Percentiles rank a stretch among this genome's conserved stretches.
Conservation (phyloP, 1,284 basidiomycete species). For the Cystobasidium slooffiae region DNA sequence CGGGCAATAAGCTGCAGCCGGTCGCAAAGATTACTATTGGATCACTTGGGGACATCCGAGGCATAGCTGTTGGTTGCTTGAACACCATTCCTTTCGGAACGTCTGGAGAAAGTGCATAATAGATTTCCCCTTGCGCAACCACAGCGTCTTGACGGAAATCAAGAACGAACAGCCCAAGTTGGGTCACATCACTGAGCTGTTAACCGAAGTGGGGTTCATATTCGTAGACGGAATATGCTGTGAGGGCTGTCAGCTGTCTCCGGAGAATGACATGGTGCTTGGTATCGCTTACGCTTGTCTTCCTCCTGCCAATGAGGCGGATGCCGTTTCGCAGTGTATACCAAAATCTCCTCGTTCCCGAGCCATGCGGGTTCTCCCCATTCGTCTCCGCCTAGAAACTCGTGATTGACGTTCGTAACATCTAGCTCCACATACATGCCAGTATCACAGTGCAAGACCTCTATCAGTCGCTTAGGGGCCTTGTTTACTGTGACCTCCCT, state of each 20-base stretch:
- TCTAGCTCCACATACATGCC: conserved; percentile 60
- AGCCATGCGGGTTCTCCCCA: conserved; percentile 45
- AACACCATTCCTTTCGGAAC: too few species aligned
- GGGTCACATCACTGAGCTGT: conserved; percentile 45
- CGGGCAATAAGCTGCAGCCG: conserved; percentile 13
- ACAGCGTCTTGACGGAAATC: conserved; percentile 20
- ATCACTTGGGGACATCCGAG: neutral
- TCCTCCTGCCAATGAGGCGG: conserved; percentile 21
- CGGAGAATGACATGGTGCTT: neutral
- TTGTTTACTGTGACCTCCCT: conserved; percentile 44
- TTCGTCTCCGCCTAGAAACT: conserved; percentile 64
- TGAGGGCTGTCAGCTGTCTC: neutral
- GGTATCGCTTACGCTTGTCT: conserved; percentile 1
- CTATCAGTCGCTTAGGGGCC: conserved; percentile 64
- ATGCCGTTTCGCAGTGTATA: conserved; percentile 48
- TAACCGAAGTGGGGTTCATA: conserved; percentile 49
- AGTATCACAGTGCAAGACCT: conserved; percentile 64
- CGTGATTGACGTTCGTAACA: conserved; percentile 66
- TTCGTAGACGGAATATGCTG: conserved; percentile 31
- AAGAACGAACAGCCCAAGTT: conserved; percentile 47
- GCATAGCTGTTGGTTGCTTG: conserved; percentile 46
- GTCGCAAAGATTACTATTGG: conserved; percentile 18
- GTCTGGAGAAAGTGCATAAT: neutral
- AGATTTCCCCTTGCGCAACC: conserved; percentile 34
- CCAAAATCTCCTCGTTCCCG: conserved; percentile 28